These are phyloP conservation scores for Myxozyma vanderwaltii DNA, from an alignment of 805 yeast genomes.

Conservation along the genomic window DNA sequence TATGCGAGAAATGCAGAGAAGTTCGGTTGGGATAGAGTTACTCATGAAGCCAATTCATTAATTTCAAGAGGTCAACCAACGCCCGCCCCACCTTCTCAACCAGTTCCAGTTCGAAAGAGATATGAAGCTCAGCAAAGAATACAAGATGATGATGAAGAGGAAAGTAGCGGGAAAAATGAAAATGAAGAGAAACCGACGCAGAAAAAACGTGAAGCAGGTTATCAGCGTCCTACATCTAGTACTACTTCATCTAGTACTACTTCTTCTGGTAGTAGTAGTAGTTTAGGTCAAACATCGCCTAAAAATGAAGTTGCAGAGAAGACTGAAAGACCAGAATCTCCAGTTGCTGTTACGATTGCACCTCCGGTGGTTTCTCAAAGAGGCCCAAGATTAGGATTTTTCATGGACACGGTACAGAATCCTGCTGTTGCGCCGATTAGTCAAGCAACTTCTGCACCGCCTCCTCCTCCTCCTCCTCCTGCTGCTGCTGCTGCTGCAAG, in stretches of 20 bases:
- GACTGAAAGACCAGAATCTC: neutral
- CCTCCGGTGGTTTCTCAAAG: constrained; percentile 8
- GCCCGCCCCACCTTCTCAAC: constrained; percentile 34
- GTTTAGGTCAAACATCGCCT: neutral
- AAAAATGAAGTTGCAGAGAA: neutral
- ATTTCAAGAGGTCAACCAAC: constrained; percentile 32
- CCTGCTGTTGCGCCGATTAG: neutral
- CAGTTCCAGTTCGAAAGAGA: constrained; percentile 26
- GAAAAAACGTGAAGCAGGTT: neutral
- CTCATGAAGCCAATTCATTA: constrained; percentile 32
- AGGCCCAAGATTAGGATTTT: constrained; percentile 22
- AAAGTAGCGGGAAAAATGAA: neutral
- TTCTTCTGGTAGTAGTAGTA: neutral
- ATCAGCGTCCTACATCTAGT: neutral
- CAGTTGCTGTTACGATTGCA: neutral
- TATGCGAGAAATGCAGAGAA: constrained; percentile 35
- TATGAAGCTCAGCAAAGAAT: constrained; percentile 30
- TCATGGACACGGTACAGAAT: neutral
- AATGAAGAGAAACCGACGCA: neutral
- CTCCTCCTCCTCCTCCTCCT: neutral
- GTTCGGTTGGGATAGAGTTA: constrained; percentile 35
- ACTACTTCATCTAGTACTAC: neutral
- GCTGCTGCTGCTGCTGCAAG: neutral
- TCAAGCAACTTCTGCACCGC: constrained; percentile 7
- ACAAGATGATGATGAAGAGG: constrained; percentile 21